Percentiles rank a stretch among this genome's conserved stretches.
Conservation (phyloP, 2,329 filamentous ascomycete species). For the Fusarium pseudocircinatum region DNA sequence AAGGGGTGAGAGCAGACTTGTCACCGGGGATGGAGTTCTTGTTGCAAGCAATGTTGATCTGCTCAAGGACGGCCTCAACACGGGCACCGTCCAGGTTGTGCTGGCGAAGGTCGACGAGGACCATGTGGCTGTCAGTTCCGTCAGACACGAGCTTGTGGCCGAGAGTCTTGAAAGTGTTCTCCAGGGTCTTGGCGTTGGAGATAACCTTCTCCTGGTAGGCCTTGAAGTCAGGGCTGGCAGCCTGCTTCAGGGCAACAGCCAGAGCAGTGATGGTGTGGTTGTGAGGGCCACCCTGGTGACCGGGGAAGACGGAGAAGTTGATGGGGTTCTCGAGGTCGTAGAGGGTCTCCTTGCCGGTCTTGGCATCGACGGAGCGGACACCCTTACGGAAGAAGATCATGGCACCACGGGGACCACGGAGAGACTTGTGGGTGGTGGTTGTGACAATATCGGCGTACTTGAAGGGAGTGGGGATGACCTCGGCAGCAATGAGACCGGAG, state of each 20-base stretch:
- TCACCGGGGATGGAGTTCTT: slow-evolving; percentile 99
- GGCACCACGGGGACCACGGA: slow-evolving; percentile 94
- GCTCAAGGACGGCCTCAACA: slow-evolving; percentile 94
- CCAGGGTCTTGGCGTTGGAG: slow-evolving; percentile 91
- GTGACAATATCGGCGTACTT: slow-evolving; percentile 94
- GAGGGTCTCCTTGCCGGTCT: slow-evolving; percentile 87
- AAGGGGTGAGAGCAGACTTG: slow-evolving; percentile 94
- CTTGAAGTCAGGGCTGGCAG: slow-evolving; percentile 88
- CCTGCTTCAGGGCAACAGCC: slow-evolving; percentile 94
- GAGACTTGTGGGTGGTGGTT: slow-evolving; percentile 98
- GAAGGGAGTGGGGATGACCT: slow-evolving; percentile 94
- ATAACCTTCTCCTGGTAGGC: slow-evolving; percentile 93
- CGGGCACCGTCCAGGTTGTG: slow-evolving; percentile 90
- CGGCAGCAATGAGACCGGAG: slow-evolving; percentile 91
- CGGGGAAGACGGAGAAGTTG: slow-evolving; percentile 99
- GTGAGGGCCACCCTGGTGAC: slow-evolving; percentile 97
- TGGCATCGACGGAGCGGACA: slow-evolving; percentile 86
- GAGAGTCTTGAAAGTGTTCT: slow-evolving; percentile 83
- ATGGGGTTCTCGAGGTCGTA: slow-evolving; percentile 97
- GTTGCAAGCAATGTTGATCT: slow-evolving; percentile 99
- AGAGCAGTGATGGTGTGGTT: slow-evolving; percentile 99
- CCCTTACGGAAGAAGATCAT: slow-evolving; percentile 99
- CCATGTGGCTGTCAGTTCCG: slow-evolving; percentile 97
- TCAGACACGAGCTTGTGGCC: slow-evolving; percentile 95
- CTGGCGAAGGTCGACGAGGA: slow-evolving; percentile 91